A percentile compares a stretch with the other conserved stretches of the same genome.
phyloP scores from a whole-genome alignment of 306 rosid genomes.

The Sphenostylis stenocarpa region DNA sequence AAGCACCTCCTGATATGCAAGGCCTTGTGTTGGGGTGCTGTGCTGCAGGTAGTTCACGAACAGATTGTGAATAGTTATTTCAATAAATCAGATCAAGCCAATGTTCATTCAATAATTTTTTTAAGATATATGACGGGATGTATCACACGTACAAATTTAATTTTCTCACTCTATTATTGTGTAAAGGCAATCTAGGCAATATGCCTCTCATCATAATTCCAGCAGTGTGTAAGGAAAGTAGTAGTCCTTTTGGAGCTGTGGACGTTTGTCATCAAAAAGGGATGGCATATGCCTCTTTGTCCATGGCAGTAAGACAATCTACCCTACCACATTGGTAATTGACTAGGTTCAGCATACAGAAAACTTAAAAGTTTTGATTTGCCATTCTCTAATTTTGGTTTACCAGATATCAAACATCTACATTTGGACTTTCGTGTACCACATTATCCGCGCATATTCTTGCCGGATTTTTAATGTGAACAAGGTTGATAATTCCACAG shows the following conservation, averaged over 20 bases:
- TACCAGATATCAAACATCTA: constrained; percentile 33
- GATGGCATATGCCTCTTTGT: constrained; percentile 36
- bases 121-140: not conserved
- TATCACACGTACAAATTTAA: not conserved
- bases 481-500: constrained; percentile 20
- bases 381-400: constrained; percentile 12
- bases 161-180: not conserved
- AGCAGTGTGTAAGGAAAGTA: constrained; percentile 30
- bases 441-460: constrained; percentile 37
- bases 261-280: constrained; percentile 28
- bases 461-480: constrained; percentile 13
- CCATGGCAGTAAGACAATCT: constrained; percentile 40
- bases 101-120: not conserved
- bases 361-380: not conserved
- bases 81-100: not conserved
- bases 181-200: constrained; percentile 37
- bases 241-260: constrained; percentile 35
- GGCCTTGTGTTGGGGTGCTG: constrained; percentile 46
- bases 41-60: constrained; percentile 32
- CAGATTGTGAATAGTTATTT: not conserved
- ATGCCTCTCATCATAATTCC: constrained; percentile 38
- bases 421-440: constrained; percentile 43
- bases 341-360: not conserved
- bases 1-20: constrained; percentile 24
- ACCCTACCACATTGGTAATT: not conserved